A percentile compares a stretch with the other conserved stretches of the same genome.
Evolutionary conservation across 768 basidiomycete genomes (phyloP).

Genomic region (Exsudoporus frostii): DNA sequence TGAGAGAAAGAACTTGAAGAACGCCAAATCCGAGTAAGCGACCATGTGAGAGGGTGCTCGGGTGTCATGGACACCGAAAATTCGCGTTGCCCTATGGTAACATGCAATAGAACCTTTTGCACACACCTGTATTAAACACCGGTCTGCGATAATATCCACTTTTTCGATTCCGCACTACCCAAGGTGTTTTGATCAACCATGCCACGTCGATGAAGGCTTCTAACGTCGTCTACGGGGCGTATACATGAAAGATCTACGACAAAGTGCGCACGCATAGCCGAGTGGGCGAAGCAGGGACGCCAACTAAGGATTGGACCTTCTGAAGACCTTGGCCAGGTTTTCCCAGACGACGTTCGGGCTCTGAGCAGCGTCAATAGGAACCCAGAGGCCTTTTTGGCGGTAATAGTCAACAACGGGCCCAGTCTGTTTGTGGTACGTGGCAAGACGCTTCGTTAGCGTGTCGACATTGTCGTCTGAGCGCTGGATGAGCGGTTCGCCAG

Average conservation of each 20-base stretch:
- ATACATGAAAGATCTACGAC: slow-evolving; percentile 27
- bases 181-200: not conserved
- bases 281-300: not conserved
- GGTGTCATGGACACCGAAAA: slow-evolving; percentile 1
- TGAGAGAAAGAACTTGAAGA: slow-evolving; percentile 47
- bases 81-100: slow-evolving; percentile 3
- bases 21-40: slow-evolving; percentile 27
- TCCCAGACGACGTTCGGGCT: slow-evolving; percentile 92
- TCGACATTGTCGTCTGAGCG: slow-evolving; percentile 98
- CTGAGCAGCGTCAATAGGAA: slow-evolving; percentile 90
- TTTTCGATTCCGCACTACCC: not conserved
- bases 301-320: slow-evolving; percentile 24
- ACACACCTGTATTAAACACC: slow-evolving; percentile 23
- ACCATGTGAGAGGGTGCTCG: not conserved
- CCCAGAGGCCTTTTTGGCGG: slow-evolving; percentile 87
- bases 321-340: slow-evolving; percentile 64
- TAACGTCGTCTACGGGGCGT: slow-evolving; percentile 17
- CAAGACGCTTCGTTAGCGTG: slow-evolving; percentile 84
- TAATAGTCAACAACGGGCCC: slow-evolving; percentile 97
- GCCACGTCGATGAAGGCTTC: slow-evolving; percentile 7
- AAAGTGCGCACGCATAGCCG: slow-evolving; percentile 1
- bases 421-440: slow-evolving; percentile 90
- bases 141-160: slow-evolving; percentile 5
- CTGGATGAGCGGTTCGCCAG: slow-evolving; percentile 94
- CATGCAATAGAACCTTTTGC: slow-evolving; percentile 3